A percentile compares a stretch with the other conserved stretches of the same genome.
Evolutionary conservation across 306 rosid genomes (phyloP).

Genomic region (Clitoria ternatea): DNA sequence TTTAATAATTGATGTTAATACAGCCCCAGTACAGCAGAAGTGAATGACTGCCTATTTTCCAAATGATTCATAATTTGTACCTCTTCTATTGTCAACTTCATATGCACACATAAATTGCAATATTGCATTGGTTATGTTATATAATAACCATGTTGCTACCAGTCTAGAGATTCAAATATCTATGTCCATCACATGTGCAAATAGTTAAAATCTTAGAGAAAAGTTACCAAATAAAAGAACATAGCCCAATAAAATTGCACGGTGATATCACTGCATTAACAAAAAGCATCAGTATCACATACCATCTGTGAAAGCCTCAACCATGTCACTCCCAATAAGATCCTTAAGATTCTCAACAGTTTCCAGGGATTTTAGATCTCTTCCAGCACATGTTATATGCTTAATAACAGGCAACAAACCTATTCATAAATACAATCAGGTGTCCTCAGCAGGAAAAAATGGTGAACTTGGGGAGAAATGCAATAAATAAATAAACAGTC

Average conservation of each 20-base stretch:
- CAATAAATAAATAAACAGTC: conserved; percentile 1
- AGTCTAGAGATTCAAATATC: not conserved
- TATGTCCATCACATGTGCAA: not conserved
- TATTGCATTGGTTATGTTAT: no score
- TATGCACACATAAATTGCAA: not conserved
- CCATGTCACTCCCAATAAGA: conserved; percentile 35
- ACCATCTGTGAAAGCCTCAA: conserved; percentile 76
- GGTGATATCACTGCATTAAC: conserved; percentile 9
- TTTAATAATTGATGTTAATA: conserved; percentile 5
- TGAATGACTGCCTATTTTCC: conserved; percentile 8
- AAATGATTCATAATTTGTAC: not conserved
- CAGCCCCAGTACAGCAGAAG: conserved; percentile 17
- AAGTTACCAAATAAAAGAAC: not conserved
- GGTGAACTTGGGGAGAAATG: conserved; percentile 11
- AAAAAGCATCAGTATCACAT: conserved; percentile 26
- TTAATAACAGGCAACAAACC: conserved; percentile 81
- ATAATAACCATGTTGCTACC: not conserved
- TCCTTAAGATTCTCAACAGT: conserved; percentile 41
- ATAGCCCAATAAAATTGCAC: not conserved
- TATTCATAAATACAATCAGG: conserved; percentile 29
- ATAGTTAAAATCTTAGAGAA: not conserved
- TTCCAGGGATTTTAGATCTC: conserved; percentile 57
- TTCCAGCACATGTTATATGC: conserved; percentile 56
- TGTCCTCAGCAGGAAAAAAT: not conserved
- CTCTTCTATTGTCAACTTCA: not conserved